These are phyloP conservation scores for Fusarium brevicatenulatum DNA, from an alignment of 2,329 filamentous ascomycete genomes.

Conservation along the genomic window DNA sequence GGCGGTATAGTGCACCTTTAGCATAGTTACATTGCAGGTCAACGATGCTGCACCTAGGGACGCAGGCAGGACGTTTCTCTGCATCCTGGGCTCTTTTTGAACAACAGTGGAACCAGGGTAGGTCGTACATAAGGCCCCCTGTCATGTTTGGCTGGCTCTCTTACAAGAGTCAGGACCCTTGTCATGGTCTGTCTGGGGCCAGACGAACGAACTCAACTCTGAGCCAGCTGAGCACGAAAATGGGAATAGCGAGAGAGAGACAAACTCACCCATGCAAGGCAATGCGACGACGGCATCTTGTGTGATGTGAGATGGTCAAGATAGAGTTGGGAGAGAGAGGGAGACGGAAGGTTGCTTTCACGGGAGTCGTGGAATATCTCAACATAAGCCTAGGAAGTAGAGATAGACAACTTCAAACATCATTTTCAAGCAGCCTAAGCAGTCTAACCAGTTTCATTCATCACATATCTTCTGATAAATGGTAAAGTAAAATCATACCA, in stretches of 20 bases:
- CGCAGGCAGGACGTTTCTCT: slow-evolving; percentile 5
- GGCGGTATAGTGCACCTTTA: slow-evolving; percentile 2
- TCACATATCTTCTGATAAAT: not conserved
- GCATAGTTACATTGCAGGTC: slow-evolving; percentile 9
- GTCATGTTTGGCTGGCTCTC: slow-evolving; percentile 1
- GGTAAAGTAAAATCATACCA: not conserved
- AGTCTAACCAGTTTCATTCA: not conserved
- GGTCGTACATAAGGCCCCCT: slow-evolving; percentile 1
- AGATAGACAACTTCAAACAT: not conserved
- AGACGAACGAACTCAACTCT: slow-evolving; percentile 37
- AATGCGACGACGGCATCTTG: not conserved
- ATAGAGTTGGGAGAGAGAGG: not conserved
- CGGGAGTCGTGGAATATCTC: not conserved
- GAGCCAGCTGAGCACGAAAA: slow-evolving; percentile 29
- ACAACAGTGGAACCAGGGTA: slow-evolving; percentile 30
- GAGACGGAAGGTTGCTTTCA: not conserved
- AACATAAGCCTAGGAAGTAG: not conserved
- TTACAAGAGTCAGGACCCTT: slow-evolving; percentile 39
- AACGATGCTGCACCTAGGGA: slow-evolving; percentile 18
- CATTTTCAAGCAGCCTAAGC: not conserved
- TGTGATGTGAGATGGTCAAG: not conserved
- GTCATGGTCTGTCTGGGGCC: slow-evolving; percentile 34
- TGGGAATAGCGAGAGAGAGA: slow-evolving; percentile 16
- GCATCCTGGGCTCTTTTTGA: slow-evolving; percentile 18
- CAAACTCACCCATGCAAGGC: slow-evolving; percentile 1